Conservation (phyloP, 495 filamentous ascomycete genomes). For the Rusavskia elegans region DNA sequence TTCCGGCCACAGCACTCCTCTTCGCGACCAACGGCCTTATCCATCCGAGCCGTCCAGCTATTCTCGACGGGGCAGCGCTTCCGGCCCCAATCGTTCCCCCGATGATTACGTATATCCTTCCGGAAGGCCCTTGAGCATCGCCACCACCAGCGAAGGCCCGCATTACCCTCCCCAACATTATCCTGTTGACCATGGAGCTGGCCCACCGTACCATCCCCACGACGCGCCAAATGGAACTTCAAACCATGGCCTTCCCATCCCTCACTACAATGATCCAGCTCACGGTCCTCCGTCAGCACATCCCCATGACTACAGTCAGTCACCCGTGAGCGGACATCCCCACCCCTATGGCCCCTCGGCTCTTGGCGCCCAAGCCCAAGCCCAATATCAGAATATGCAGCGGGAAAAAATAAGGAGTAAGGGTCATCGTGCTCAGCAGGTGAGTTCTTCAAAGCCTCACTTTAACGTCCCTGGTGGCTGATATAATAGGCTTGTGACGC, state of each 20-base stretch:
- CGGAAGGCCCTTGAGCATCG: constrained; percentile 9
- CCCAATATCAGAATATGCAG: constrained; percentile 3
- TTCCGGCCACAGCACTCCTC: constrained; percentile 14
- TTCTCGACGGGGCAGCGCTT: constrained; percentile 12
- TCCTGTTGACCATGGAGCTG: constrained; percentile 5
- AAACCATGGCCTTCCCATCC: constrained; percentile 12
- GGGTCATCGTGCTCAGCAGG: constrained; percentile 14
- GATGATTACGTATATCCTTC: constrained; percentile 10
- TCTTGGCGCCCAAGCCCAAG: background rate
- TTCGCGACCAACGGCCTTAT: constrained; percentile 10
- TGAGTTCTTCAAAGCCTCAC: background rate
- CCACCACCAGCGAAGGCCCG: constrained; percentile 8
- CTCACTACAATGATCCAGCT: constrained; percentile 9
- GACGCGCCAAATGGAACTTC: constrained; percentile 12
- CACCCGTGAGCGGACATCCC: constrained; percentile 11
- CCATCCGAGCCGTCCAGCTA: constrained; percentile 10
- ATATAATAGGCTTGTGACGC: constrained; percentile 38
- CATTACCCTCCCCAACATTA: constrained; percentile 11
- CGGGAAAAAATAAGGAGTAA: constrained; percentile 8
- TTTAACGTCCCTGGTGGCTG: background rate
- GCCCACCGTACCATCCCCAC: constrained; percentile 6
- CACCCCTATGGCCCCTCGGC: constrained; percentile 5
- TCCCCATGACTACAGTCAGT: constrained; percentile 9
- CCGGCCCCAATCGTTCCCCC: constrained; percentile 11
- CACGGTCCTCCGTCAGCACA: constrained; percentile 4